Conservation (phyloP, 2,329 filamentous ascomycete species). For the Ceratocystiopsis sp. region DNA sequence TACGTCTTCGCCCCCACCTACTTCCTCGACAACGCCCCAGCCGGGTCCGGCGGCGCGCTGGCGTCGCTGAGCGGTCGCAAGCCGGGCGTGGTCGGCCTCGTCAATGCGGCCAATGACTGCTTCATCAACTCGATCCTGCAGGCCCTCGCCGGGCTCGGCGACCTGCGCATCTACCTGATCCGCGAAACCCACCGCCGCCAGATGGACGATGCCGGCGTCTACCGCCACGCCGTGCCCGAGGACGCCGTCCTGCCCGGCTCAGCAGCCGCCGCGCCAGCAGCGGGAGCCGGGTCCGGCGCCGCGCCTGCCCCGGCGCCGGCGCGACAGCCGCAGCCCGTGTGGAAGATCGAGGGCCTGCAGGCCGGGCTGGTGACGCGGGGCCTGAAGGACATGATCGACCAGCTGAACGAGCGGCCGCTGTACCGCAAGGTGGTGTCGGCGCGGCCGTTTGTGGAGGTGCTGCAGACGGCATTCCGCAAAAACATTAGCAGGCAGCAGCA, state of each 20-base stretch:
- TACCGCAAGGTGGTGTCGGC: constrained; percentile 89
- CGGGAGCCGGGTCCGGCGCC: too few relatives aligned
- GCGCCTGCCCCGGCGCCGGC: too few relatives aligned
- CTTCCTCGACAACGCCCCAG: constrained; percentile 71
- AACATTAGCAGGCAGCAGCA: constrained; percentile 90
- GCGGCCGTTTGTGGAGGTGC: constrained; percentile 60
- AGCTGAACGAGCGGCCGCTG: constrained; percentile 82
- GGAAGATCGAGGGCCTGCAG: constrained; percentile 54
- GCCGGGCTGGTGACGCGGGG: constrained; percentile 69
- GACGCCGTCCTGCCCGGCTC: constrained; percentile 7
- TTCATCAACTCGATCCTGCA: constrained; percentile 96
- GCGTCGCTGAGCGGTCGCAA: constrained; percentile 34
- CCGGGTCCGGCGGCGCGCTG: constrained; percentile 18
- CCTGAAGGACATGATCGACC: constrained; percentile 82
- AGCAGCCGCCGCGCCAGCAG: too few relatives aligned
- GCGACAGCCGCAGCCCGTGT: constrained; percentile 22
- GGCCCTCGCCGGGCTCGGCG: constrained; percentile 74
- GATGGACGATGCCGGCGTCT: constrained; percentile 63
- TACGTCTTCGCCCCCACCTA: constrained; percentile 98
- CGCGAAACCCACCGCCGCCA: constrained; percentile 72
- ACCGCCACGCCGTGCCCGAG: constrained; percentile 41
- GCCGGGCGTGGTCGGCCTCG: constrained; percentile 74
- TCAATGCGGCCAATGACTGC: constrained; percentile 87
- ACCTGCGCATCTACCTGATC: constrained; percentile 82
- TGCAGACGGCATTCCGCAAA: constrained; percentile 77